Evolutionary conservation across 2,329 filamentous ascomycete species (phyloP).

Genomic region (Pezicula radicicola): DNA sequence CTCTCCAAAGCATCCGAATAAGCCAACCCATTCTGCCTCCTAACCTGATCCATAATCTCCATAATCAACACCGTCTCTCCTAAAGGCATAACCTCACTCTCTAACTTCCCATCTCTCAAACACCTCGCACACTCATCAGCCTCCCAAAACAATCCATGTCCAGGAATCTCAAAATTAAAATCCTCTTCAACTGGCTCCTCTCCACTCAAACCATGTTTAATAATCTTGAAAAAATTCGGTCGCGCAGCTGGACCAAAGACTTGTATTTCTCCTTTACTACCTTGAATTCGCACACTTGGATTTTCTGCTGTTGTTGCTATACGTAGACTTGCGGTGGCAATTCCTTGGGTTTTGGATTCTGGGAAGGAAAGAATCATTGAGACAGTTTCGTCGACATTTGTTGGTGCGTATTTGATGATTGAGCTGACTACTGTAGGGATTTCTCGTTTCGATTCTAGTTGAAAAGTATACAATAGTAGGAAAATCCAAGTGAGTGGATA

Average conservation of each 20-base stretch:
- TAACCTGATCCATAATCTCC: constrained; percentile 71
- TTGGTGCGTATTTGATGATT: no score
- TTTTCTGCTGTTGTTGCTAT: no score
- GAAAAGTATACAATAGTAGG: no score
- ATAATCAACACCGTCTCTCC: constrained; percentile 82
- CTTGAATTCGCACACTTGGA: constrained; percentile 41
- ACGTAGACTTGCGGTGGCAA: no score
- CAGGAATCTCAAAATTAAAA: constrained; percentile 35
- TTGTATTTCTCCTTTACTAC: constrained; percentile 60
- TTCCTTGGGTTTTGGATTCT: no score
- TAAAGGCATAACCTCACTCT: constrained; percentile 69
- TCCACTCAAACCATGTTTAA: no score
- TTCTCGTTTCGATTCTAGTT: no score
- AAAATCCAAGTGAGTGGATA: no score
- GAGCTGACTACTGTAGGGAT: no score
- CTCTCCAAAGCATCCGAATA: constrained; percentile 57
- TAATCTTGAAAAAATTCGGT: constrained; percentile 38
- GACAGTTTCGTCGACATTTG: no score
- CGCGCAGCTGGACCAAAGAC: constrained; percentile 54
- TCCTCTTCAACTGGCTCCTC: constrained; percentile 36
- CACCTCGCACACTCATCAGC: constrained; percentile 76
- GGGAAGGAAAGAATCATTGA: no score
- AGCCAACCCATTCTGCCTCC: constrained; percentile 54
- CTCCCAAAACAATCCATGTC: constrained; percentile 88
- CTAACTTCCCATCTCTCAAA: constrained; percentile 71